These are phyloP conservation scores for Pseudocercospora macadamiae DNA, from an alignment of 2,329 filamentous ascomycete genomes.

Conservation along the genomic window DNA sequence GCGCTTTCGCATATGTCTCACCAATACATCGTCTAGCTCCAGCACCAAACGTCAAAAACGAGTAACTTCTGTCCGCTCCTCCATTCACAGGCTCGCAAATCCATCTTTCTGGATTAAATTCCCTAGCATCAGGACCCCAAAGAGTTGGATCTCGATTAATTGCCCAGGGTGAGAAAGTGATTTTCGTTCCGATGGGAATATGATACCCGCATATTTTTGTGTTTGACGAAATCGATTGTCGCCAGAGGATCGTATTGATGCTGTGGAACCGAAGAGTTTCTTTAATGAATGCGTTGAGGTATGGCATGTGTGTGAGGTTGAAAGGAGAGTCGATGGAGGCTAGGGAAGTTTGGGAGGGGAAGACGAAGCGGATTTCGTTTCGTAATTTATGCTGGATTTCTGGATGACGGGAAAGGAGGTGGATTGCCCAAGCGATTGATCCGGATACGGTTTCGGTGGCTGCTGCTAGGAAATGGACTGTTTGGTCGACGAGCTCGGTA, in stretches of 20 bases:
- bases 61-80: background rate
- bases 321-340: background rate
- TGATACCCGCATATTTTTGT: constrained; percentile 3
- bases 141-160: constrained; percentile 3
- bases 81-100: background rate
- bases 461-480: constrained; percentile 18
- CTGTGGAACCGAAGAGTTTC: constrained; percentile 22
- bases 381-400: constrained; percentile 1
- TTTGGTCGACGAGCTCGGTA: constrained; percentile 11
- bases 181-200: constrained; percentile 10
- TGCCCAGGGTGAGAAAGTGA: constrained; percentile 14
- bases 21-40: constrained; percentile 15
- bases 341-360: constrained; percentile 6
- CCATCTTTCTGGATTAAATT: constrained; percentile 16
- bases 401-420: constrained; percentile 8
- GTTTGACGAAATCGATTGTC: background rate
- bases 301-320: constrained; percentile 9
- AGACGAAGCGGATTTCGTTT: constrained; percentile 11
- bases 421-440: constrained; percentile 17
- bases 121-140: constrained; percentile 12
- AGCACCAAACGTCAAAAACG: constrained; percentile 15
- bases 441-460: constrained; percentile 17
- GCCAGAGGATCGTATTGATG: constrained; percentile 23
- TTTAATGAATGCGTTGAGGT: constrained; percentile 22
- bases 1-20: constrained; percentile 10